Conservation (phyloP, 768 basidiomycete genomes). For the Harrya chromipes region DNA sequence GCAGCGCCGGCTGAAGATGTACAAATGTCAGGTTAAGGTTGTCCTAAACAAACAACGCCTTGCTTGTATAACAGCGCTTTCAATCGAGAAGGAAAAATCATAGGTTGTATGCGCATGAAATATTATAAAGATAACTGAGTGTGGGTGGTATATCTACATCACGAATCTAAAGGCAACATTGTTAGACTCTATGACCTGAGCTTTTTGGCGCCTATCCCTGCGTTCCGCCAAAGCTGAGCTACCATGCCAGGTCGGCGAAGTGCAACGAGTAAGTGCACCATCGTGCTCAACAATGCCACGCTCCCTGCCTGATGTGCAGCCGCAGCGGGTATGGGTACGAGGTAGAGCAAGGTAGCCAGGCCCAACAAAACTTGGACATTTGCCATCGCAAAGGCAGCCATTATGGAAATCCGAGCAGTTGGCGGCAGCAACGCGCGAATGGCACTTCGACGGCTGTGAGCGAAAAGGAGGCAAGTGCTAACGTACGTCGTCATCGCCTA, state of each 20-base stretch:
- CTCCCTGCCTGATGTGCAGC: conserved; percentile 96
- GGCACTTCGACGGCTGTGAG: conserved; percentile 51
- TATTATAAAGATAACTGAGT: conserved; percentile 22
- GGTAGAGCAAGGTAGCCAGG: conserved; percentile 80
- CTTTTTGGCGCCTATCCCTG: conserved; percentile 21
- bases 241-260: conserved; percentile 67
- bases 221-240: conserved; percentile 58
- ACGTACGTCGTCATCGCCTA: conserved; percentile 87
- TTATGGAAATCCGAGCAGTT: conserved; percentile 47
- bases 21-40: conserved; percentile 70
- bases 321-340: conserved; percentile 90
- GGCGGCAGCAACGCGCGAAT: conserved; percentile 56
- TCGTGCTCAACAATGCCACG: conserved; percentile 78
- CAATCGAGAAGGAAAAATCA: conserved; percentile 1
- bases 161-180: conserved; percentile 9
- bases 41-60: conserved; percentile 14
- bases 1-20: conserved; percentile 61
- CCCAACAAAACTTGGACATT: conserved; percentile 80
- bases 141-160: conserved; percentile 17
- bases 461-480: conserved; percentile 61
- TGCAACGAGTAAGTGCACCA: conserved; percentile 72
- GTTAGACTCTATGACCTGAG: conserved; percentile 1
- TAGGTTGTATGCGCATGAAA: neutral
- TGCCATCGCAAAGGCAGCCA: conserved; percentile 70
- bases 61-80: conserved; percentile 8